Conservation (phyloP, 306 rosid genomes). For the Vicia faba region DNA sequence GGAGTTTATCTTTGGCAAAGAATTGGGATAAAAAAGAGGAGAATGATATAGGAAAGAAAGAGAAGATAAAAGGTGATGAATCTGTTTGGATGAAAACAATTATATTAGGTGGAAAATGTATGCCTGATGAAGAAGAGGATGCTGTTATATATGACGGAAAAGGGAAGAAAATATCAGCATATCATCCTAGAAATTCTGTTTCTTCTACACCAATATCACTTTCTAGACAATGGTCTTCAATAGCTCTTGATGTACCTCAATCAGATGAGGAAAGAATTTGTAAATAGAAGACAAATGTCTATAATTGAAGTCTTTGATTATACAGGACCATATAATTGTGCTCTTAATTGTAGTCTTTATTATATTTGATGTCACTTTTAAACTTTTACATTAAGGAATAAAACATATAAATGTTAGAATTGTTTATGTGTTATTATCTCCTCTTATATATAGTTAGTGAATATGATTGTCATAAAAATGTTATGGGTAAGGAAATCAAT, state of each 20-base stretch:
- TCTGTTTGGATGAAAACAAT: slow-evolving; percentile 83
- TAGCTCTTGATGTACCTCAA: slow-evolving; percentile 32
- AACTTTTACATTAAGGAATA: background rate
- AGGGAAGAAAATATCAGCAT: slow-evolving; percentile 70
- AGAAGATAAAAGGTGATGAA: slow-evolving; percentile 53
- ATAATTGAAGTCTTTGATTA: no score
- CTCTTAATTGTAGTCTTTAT: no score
- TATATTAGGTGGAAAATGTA: slow-evolving; percentile 79
- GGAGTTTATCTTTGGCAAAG: slow-evolving; percentile 56
- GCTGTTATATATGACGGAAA: slow-evolving; percentile 55
- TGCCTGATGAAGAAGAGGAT: slow-evolving; percentile 60
- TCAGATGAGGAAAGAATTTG: slow-evolving; percentile 16
- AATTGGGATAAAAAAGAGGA: slow-evolving; percentile 36
- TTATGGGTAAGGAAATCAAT: no score
- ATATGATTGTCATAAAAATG: background rate
- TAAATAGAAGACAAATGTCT: background rate
- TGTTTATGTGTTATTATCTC: background rate
- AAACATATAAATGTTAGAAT: background rate
- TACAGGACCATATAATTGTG: no score
- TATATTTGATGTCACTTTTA: background rate
- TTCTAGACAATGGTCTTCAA: slow-evolving; percentile 57
- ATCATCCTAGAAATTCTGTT: slow-evolving; percentile 53
- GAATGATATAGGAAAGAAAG: slow-evolving; percentile 23
- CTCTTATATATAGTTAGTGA: background rate
- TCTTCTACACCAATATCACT: slow-evolving; percentile 41